These are phyloP conservation scores for Phalaenopsis hybrid DNA, from an alignment of 116 monocot genomes.

Conservation along the genomic window DNA sequence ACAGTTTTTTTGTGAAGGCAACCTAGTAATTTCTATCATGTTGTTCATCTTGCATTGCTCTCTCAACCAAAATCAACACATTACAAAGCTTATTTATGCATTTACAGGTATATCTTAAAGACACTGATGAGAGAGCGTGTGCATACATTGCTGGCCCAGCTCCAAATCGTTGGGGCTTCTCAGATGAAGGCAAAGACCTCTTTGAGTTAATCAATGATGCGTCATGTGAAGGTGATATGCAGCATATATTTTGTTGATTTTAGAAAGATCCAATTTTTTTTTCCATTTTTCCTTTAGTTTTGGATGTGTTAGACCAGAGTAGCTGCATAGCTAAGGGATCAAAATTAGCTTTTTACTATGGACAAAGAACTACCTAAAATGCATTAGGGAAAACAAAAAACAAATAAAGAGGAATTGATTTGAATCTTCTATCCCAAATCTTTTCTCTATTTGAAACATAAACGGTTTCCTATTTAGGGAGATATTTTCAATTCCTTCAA, in stretches of 20 bases:
- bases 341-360: too few species aligned
- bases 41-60: neutral
- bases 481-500: too few species aligned
- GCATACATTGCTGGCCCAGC: constrained; percentile 98
- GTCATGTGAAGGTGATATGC: constrained; percentile 32
- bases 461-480: too few species aligned
- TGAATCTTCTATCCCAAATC: too few species aligned
- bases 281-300: neutral
- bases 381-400: too few species aligned
- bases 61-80: neutral
- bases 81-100: constrained; percentile 11
- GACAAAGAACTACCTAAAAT: too few species aligned
- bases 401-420: too few species aligned
- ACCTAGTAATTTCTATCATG: neutral
- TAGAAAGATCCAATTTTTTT: neutral
- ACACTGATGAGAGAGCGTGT: constrained; percentile 99
- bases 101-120: constrained; percentile 82
- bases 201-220: constrained; percentile 47
- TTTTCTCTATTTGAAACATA: too few species aligned
- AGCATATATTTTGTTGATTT: neutral
- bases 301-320: too few species aligned
- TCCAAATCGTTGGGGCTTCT: constrained; percentile 96
- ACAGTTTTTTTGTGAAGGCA: neutral
- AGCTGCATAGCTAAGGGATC: too few species aligned
- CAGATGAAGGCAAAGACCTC: constrained; percentile 83